phyloP scores from a whole-genome alignment of 2,329 filamentous ascomycete genomes.

The Cladosporium phlei region DNA sequence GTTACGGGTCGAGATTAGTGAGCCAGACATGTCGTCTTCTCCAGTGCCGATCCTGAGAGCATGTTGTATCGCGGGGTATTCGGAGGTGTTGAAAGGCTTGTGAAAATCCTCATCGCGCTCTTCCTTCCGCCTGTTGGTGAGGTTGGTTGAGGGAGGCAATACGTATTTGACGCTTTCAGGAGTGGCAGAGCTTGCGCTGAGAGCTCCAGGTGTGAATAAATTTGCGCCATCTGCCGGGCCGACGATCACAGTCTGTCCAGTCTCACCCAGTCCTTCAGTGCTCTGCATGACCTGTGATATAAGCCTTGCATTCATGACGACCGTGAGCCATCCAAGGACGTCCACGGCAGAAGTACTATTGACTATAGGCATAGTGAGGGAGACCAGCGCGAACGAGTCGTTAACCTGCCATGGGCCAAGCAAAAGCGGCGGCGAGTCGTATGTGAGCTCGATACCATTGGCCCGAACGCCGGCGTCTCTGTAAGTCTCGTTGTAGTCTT shows the following conservation, averaged over 20 bases:
- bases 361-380: conserved; percentile 74
- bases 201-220: conserved; percentile 31
- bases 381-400: conserved; percentile 67
- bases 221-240: conserved; percentile 65
- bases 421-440: conserved; percentile 54
- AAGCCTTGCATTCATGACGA: conserved; percentile 65
- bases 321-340: conserved; percentile 77
- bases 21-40: conserved; percentile 48
- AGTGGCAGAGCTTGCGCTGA: background rate
- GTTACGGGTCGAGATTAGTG: conserved; percentile 64
- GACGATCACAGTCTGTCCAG: conserved; percentile 65
- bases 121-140: conserved; percentile 28
- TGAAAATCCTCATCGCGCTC: conserved; percentile 37
- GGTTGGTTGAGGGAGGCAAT: conserved; percentile 21
- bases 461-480: conserved; percentile 37
- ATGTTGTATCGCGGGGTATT: conserved; percentile 59
- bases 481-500: conserved; percentile 32
- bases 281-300: conserved; percentile 60
- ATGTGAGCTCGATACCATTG: conserved; percentile 29
- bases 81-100: conserved; percentile 50
- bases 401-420: conserved; percentile 73
- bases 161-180: conserved; percentile 26
- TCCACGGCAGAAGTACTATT: conserved; percentile 58
- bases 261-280: conserved; percentile 64
- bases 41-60: conserved; percentile 43